Evolutionary conservation across 2,329 filamentous ascomycete species (phyloP), one percentile per base, ranked within the genome.

Genomic region (Thyridium curvatum): DNA sequence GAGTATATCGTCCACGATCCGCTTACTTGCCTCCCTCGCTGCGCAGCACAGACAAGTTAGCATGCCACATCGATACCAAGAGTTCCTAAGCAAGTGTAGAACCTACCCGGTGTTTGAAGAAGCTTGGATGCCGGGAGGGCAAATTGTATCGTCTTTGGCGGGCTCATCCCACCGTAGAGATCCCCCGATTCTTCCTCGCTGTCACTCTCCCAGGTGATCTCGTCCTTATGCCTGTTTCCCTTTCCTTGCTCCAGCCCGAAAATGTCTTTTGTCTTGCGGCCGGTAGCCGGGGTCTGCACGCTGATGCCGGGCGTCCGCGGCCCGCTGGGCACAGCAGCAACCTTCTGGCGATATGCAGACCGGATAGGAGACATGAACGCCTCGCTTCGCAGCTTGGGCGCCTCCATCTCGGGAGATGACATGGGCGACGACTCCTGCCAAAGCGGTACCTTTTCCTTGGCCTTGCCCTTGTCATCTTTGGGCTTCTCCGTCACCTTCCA

Each of bases 71-170:
- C 16, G 32, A 49, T 40, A 50, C 26, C 14, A 38, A 30, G 26
- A 13, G 35, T 16, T 17, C 31, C 8, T 10, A 33, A 13, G 7
- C 14, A 35, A 10, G 29, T 40, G 6, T 18, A 29, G 15, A 33
- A 55, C 77, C 56, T 63, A 85, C 82, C 82, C 45, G 86, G 87
- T 35, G 87, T 94, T 58, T 90, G 86, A 57, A 91, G 60, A 16
- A 94, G 64, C 54, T 85, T 82, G 31, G 81, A 85, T 38, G 84
- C 83, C 37, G 85, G 85, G 35, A 94, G 64, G 33, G 84, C 82
- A 59, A 94, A 94, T 53, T 90, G 85, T 43, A 94, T 90, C 10
- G 87, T 93, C 69, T 97, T 97, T 0, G 93, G 93, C 18, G 93
- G 93, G 53, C 87, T 95, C 62, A 89, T 83, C 6, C 82, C 86